Conservation (phyloP, 441 rosid species). For the Kokia cookei region DNA sequence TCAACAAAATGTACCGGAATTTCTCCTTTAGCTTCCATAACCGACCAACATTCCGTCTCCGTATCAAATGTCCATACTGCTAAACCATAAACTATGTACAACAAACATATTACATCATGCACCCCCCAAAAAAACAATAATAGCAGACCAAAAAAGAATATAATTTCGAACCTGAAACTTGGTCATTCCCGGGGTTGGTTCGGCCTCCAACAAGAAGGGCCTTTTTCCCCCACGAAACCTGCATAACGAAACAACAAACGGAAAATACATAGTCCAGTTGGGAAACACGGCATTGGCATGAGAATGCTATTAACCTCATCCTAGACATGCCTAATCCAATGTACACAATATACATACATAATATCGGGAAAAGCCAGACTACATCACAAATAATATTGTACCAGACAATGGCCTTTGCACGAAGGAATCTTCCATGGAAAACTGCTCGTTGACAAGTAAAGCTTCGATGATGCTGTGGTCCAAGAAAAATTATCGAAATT, state of each 20-base stretch:
- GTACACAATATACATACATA: neutral
- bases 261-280: neutral
- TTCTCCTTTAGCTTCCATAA: slow-evolving; percentile 95
- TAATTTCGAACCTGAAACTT: slow-evolving; percentile 62
- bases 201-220: slow-evolving; percentile 87
- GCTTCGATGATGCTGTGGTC: slow-evolving; percentile 84
- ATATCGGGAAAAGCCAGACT: neutral
- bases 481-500: slow-evolving; percentile 78
- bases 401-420: slow-evolving; percentile 98
- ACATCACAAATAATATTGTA: slow-evolving; percentile 21
- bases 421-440: slow-evolving; percentile 92
- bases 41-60: slow-evolving; percentile 90
- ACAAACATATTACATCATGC: neutral
- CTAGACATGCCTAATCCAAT: neutral
- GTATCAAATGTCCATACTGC: slow-evolving; percentile 93
- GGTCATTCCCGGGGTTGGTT: slow-evolving; percentile 75
- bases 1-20: slow-evolving; percentile 54
- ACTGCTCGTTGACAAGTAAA: slow-evolving; percentile 87
- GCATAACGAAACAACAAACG: neutral
- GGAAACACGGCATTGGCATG: neutral
- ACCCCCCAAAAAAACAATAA: neutral
- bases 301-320: neutral
- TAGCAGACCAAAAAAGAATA: neutral
- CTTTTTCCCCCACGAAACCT: slow-evolving; percentile 98
- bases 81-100: slow-evolving; percentile 9